Evolutionary conservation across 176 grass and related monocot genomes (phyloP).

Genomic region (Musa schizocarpa): DNA sequence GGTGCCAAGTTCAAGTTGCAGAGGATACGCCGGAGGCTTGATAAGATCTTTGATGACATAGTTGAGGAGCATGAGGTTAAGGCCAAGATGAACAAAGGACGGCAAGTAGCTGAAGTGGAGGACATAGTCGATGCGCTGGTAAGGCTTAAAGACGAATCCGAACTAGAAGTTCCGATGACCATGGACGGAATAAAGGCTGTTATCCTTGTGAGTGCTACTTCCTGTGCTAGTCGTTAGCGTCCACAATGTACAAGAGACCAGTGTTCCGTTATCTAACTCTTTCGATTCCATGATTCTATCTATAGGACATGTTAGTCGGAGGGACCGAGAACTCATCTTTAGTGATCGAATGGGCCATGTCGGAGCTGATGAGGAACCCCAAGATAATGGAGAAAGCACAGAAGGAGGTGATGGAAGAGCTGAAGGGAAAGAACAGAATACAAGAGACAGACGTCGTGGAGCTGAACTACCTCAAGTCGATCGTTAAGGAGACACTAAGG

Average conservation of each 20-base stretch:
- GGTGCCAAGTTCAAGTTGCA: slow-evolving; percentile 24
- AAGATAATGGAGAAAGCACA: too few relatives aligned
- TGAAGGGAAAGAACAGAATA: background rate
- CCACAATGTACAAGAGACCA: too few relatives aligned
- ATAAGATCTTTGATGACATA: slow-evolving; percentile 42
- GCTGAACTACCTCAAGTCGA: background rate
- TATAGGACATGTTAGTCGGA: too few relatives aligned
- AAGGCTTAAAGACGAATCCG: slow-evolving; percentile 30
- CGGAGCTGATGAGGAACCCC: too few relatives aligned
- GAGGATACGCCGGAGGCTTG: slow-evolving; percentile 25
- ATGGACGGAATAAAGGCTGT: slow-evolving; percentile 38
- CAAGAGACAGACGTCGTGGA: background rate
- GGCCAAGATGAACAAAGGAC: background rate
- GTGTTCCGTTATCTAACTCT: too few relatives aligned
- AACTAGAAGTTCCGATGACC: slow-evolving; percentile 28
- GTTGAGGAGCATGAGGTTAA: slow-evolving; percentile 36
- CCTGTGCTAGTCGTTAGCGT: slow-evolving; percentile 10
- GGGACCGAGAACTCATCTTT: too few relatives aligned
- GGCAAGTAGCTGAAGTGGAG: slow-evolving; percentile 19
- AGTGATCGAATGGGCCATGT: too few relatives aligned
- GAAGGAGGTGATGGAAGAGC: too few relatives aligned
- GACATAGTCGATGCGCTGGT: slow-evolving; percentile 45
- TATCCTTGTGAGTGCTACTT: slow-evolving; percentile 29
- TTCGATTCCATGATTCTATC: too few relatives aligned
- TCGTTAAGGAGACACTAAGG: background rate